phyloP scores from a whole-genome alignment of 805 yeast genomes.

The Candida vaughaniae region DNA sequence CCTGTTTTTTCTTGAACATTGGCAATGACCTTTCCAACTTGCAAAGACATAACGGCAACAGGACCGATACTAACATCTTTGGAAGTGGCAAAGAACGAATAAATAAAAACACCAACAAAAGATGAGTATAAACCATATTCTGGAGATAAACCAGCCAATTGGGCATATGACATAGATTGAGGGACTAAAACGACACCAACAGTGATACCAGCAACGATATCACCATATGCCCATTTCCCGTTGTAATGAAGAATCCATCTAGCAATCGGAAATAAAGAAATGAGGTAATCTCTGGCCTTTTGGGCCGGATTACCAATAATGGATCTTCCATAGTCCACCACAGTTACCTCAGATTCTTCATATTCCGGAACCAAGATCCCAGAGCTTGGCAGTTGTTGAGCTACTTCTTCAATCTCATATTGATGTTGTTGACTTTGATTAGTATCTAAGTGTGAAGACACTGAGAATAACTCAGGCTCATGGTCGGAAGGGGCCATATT shows the following conservation, averaged over 20 bases:
- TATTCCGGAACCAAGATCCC: conserved; percentile 33
- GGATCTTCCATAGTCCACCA: conserved; percentile 28
- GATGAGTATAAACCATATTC: conserved; percentile 90
- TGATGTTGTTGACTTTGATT: conserved; percentile 5
- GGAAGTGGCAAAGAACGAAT: conserved; percentile 90
- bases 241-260: conserved; percentile 89
- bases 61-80: conserved; percentile 97
- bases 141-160: conserved; percentile 74
- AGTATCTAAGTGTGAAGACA: conserved; percentile 3
- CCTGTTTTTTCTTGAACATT: conserved; percentile 49
- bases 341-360: conserved; percentile 32
- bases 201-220: conserved; percentile 87
- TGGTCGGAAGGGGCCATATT: background rate
- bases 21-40: conserved; percentile 75
- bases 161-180: conserved; percentile 94
- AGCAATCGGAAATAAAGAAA: conserved; percentile 73
- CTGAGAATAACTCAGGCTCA: conserved; percentile 11
- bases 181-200: conserved; percentile 94
- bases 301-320: conserved; percentile 38
- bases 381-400: background rate
- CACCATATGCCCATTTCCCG: conserved; percentile 73
- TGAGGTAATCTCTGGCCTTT: conserved; percentile 46
- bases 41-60: conserved; percentile 91
- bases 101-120: conserved; percentile 85
- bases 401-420: conserved; percentile 4